Evolutionary conservation across 352 stramenopile genomes (phyloP).

Genomic region (Pilasporangium apinafurcum): DNA sequence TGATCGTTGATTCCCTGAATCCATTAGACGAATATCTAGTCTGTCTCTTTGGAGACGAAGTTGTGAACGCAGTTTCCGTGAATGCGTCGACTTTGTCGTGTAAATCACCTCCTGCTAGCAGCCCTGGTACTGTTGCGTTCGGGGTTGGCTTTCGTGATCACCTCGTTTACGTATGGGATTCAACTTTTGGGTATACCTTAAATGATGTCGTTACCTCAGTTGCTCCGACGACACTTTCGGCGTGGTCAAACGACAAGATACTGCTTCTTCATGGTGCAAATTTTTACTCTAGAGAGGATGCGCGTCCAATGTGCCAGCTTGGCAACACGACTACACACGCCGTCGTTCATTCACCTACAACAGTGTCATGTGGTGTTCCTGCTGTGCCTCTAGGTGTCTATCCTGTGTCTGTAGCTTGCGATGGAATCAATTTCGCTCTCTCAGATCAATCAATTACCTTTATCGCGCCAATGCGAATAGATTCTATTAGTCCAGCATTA

Average conservation of each 20-base stretch:
- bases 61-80: neutral
- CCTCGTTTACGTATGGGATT: neutral
- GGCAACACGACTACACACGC: constrained; percentile 9
- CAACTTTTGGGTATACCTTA: constrained; percentile 9
- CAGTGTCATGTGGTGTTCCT: constrained; percentile 10
- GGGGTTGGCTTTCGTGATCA: constrained; percentile 7
- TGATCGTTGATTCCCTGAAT: neutral
- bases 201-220: constrained; percentile 23
- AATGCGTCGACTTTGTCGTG: constrained; percentile 12
- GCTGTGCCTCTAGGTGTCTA: constrained; percentile 12
- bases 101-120: constrained; percentile 7
- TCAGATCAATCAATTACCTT: constrained; percentile 11
- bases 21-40: constrained; percentile 7
- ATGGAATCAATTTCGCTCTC: constrained; percentile 24
- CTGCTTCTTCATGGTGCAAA: constrained; percentile 17
- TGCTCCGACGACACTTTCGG: constrained; percentile 5
- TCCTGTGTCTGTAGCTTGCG: constrained; percentile 21
- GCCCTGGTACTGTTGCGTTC: constrained; percentile 10
- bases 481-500: constrained; percentile 8
- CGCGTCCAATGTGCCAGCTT: constrained; percentile 18
- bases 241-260: neutral
- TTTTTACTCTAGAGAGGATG: constrained; percentile 9
- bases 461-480: constrained; percentile 10
- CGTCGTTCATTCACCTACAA: constrained; percentile 15
- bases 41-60: constrained; percentile 17